Conservation (phyloP, 345 rosid species). For the Pistacia vera region DNA sequence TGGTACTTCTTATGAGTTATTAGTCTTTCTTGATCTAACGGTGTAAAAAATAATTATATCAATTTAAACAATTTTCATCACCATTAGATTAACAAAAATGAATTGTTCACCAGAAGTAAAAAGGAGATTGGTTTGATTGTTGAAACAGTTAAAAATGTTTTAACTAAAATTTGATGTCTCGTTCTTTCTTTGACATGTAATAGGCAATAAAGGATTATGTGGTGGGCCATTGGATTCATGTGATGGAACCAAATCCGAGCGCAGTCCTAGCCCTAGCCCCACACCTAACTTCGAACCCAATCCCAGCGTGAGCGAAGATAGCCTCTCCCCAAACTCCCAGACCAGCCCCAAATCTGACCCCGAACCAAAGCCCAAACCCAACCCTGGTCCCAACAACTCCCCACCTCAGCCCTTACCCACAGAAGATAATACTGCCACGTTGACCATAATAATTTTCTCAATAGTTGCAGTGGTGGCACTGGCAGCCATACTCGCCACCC, state of each 20-base stretch:
- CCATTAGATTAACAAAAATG: too few species aligned
- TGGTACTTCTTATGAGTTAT: too few species aligned
- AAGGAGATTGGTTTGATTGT: too few species aligned
- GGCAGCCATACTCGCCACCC: conserved; percentile 14
- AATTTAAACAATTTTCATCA: too few species aligned
- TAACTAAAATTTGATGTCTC: neutral
- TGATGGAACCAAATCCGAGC: neutral
- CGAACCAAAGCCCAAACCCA: neutral
- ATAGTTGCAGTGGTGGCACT: conserved; percentile 29
- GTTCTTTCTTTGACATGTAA: neutral
- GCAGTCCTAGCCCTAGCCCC: neutral
- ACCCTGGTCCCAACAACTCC: neutral
- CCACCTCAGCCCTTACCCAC: neutral
- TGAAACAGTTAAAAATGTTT: neutral
- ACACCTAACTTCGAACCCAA: neutral
- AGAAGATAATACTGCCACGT: conserved; percentile 12
- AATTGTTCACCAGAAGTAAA: too few species aligned
- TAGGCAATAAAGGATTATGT: conserved; percentile 79
- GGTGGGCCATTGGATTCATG: conserved; percentile 55
- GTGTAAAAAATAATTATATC: too few species aligned
- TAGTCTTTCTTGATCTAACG: too few species aligned
- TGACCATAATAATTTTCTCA: conserved; percentile 26
- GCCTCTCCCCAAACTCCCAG: neutral
- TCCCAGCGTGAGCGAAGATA: neutral
- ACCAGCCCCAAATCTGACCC: neutral